Percentiles rank a stretch among this genome's conserved stretches.
phyloP scores from a whole-genome alignment of 768 basidiomycete species.

The Pleurotus ostreatus region DNA sequence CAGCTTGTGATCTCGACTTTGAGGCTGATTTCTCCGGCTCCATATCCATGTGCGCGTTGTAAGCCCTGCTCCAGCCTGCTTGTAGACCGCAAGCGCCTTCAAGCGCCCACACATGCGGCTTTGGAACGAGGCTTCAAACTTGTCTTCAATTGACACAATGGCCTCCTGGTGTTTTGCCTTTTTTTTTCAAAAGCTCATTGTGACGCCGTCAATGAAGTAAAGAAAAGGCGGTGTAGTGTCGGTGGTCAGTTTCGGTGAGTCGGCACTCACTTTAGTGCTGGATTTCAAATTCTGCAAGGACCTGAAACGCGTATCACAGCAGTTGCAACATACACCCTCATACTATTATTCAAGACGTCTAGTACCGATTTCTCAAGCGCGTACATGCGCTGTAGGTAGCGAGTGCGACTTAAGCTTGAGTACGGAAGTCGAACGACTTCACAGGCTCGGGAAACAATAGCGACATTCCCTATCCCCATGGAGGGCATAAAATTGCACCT shows the following conservation, averaged over 20 bases:
- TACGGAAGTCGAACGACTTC: not conserved
- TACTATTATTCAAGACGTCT: too few species aligned
- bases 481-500: not conserved
- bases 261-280: not conserved
- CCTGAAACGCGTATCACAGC: not conserved
- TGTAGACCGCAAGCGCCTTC: too few species aligned
- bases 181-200: not conserved
- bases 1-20: constrained; percentile 9
- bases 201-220: not conserved
- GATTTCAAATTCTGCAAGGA: not conserved
- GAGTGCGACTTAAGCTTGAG: not conserved
- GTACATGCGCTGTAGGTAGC: not conserved
- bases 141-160: not conserved
- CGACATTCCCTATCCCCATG: constrained; percentile 2
- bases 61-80: too few species aligned
- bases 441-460: not conserved
- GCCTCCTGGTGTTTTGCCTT: not conserved
- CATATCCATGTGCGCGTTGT: not conserved
- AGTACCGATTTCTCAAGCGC: not conserved
- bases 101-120: too few species aligned
- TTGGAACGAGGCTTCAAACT: not conserved
- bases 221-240: not conserved
- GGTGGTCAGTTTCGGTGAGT: too few species aligned
- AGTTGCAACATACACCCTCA: too few species aligned
- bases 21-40: constrained; percentile 1